Conservation (phyloP, 306 rosid genomes). For the Macrotyloma uniflorum region DNA sequence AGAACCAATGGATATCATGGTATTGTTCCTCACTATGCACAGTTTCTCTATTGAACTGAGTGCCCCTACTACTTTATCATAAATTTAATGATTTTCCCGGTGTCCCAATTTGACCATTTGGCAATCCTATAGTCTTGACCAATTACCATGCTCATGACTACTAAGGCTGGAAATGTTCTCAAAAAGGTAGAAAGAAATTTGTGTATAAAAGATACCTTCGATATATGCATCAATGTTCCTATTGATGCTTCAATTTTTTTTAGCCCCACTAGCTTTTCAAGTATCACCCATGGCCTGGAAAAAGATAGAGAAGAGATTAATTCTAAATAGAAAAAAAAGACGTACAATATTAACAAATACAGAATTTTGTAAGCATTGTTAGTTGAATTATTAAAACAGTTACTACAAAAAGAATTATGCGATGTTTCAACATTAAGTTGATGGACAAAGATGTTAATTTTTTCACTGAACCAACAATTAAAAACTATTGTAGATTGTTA, state of each 20-base stretch:
- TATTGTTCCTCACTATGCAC: neutral
- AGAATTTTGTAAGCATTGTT: neutral
- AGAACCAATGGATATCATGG: too few species aligned
- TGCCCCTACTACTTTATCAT: neutral
- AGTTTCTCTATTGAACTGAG: neutral
- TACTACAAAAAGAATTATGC: neutral
- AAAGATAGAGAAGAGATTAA: slow-evolving; percentile 30
- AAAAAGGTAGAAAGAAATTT: neutral
- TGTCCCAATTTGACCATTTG: neutral
- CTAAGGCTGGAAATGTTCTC: slow-evolving; percentile 18
- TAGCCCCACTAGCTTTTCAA: slow-evolving; percentile 45
- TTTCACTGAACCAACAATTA: slow-evolving; percentile 7
- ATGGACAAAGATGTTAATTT: neutral
- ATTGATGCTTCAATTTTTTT: slow-evolving; percentile 46
- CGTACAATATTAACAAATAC: neutral
- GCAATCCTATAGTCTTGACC: neutral
- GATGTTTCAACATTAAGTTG: neutral
- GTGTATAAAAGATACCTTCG: slow-evolving; percentile 52
- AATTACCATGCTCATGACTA: neutral
- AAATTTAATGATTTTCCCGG: neutral
- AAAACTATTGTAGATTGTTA: neutral
- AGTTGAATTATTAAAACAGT: neutral
- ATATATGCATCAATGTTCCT: slow-evolving; percentile 43
- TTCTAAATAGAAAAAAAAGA: slow-evolving; percentile 19
- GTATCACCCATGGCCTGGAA: slow-evolving; percentile 83